Evolutionary conservation across 225 moss, liverwort and hornwort genomes (phyloP).

Genomic region (Anthoceros angustus): DNA sequence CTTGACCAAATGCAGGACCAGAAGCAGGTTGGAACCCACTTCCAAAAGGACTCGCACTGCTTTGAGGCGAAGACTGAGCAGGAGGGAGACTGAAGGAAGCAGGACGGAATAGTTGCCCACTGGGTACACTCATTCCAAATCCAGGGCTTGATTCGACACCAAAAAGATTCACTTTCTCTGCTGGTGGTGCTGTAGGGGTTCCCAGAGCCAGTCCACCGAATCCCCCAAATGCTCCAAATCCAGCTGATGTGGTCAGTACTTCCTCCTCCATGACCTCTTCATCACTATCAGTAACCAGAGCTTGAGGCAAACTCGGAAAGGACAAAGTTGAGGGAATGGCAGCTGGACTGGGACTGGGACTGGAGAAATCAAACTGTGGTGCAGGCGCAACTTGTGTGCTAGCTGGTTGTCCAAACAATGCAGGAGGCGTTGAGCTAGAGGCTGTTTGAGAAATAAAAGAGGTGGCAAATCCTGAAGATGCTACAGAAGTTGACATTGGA

Average conservation of each 20-base stretch:
- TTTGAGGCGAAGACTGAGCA: constrained; percentile 55
- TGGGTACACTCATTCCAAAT: neutral
- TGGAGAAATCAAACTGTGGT: constrained; percentile 29
- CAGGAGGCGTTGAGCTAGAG: neutral
- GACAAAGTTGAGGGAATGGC: constrained; percentile 16
- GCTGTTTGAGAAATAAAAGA: neutral
- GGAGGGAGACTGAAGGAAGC: constrained; percentile 81
- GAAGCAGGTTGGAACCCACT: constrained; percentile 20
- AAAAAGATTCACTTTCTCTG: constrained; percentile 51
- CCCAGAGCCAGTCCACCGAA: constrained; percentile 75
- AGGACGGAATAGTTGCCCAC: constrained; percentile 69
- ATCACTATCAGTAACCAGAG: constrained; percentile 24
- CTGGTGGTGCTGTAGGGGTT: constrained; percentile 27
- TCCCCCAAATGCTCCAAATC: constrained; percentile 41
- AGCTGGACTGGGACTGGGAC: constrained; percentile 14
- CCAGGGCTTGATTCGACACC: constrained; percentile 40
- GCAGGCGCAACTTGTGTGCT: constrained; percentile 7
- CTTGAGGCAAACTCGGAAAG: constrained; percentile 27
- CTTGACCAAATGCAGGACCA: constrained; percentile 5
- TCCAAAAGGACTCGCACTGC: constrained; percentile 31
- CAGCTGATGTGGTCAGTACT: constrained; percentile 26
- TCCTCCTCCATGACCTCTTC: constrained; percentile 98
- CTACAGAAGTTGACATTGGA: neutral
- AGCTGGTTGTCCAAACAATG: constrained; percentile 7
- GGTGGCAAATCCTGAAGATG: neutral